Conservation (phyloP, 2,329 filamentous ascomycete species). For the Daldinia sp. region DNA sequence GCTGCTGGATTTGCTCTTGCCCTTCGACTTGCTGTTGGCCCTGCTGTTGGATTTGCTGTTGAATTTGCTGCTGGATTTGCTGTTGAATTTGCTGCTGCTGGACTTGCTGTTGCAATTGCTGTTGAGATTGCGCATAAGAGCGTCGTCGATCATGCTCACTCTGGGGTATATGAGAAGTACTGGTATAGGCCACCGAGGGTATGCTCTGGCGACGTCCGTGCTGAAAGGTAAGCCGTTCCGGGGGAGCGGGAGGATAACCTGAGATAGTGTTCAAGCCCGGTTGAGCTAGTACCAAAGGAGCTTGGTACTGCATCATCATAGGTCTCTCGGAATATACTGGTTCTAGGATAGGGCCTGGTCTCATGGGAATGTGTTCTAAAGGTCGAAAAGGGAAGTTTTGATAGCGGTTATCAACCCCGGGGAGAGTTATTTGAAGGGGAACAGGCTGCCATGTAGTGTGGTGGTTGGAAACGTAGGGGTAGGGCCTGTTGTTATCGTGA, state of each 20-base stretch:
- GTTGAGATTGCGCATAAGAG: conserved; percentile 24
- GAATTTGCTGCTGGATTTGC: no score
- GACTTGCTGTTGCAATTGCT: conserved; percentile 12
- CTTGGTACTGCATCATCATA: conserved; percentile 26
- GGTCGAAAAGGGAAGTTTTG: conserved; percentile 35
- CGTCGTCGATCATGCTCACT: conserved; percentile 29
- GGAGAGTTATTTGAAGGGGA: conserved; percentile 46
- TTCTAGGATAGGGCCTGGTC: conserved; percentile 28
- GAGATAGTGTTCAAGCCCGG: no score
- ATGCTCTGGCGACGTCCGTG: conserved; percentile 48
- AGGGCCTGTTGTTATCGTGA: conserved; percentile 17
- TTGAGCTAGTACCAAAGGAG: no score
- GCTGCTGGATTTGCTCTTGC: no score
- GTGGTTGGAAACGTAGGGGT: conserved; percentile 25
- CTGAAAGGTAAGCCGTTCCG: no score
- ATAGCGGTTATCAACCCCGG: conserved; percentile 39
- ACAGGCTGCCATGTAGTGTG: conserved; percentile 35
- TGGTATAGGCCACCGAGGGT: conserved; percentile 31
- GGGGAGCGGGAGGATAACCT: background rate
- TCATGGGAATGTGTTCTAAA: conserved; percentile 30
- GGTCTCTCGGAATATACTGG: conserved; percentile 31
- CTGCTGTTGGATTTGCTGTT: no score
- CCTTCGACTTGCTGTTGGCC: no score
- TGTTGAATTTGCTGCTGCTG: no score
- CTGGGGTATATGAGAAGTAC: conserved; percentile 11